Conservation (phyloP, 345 rosid genomes). For the Euphorbia pulcherrima region DNA sequence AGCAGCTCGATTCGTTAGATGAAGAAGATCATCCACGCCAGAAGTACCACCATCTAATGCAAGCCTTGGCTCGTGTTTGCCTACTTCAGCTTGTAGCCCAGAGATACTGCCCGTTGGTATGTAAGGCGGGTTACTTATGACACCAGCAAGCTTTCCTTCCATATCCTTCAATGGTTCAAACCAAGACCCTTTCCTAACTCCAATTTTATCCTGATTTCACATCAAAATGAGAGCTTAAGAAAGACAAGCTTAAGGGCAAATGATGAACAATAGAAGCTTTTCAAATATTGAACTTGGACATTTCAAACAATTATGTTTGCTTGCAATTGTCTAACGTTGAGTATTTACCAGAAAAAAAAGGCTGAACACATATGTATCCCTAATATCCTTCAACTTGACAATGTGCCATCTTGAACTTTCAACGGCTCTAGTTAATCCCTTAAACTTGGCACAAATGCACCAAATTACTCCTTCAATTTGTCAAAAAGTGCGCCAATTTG, state of each 20-base stretch:
- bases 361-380: no score
- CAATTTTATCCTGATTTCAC: slow-evolving; percentile 43
- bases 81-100: slow-evolving; percentile 83
- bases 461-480: no score
- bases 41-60: slow-evolving; percentile 79
- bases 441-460: no score
- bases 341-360: background rate
- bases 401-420: no score
- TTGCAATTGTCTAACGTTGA: background rate
- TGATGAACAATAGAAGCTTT: background rate
- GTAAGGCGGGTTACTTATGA: slow-evolving; percentile 90
- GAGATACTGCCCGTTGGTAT: slow-evolving; percentile 63
- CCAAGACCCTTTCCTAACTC: slow-evolving; percentile 79
- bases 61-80: slow-evolving; percentile 77
- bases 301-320: background rate
- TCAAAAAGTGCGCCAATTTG: no score
- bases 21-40: slow-evolving; percentile 73
- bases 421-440: no score
- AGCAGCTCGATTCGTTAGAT: slow-evolving; percentile 60
- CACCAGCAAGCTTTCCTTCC: slow-evolving; percentile 64
- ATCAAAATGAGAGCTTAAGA: background rate
- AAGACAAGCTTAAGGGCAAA: slow-evolving; percentile 1
- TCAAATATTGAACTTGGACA: background rate
- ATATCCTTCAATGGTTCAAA: slow-evolving; percentile 63
- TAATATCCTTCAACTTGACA: no score